Conservation (phyloP, 371 early-diverging fungal genomes). For the Fennellomyces sp. region DNA sequence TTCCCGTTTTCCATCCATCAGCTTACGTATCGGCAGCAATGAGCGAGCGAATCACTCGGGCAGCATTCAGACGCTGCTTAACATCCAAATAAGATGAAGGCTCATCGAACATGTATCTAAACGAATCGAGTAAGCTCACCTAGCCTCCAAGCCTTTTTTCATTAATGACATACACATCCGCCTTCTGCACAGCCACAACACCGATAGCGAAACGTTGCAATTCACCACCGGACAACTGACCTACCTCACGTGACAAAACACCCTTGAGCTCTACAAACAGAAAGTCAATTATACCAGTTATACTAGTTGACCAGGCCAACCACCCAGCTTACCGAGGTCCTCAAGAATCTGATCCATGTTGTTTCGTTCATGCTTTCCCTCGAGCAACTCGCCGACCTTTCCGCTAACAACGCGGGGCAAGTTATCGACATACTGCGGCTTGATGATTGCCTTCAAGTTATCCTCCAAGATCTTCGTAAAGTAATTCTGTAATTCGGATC, state of each 20-base stretch:
- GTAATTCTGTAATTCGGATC: constrained; percentile 99
- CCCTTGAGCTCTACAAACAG: constrained; percentile 79
- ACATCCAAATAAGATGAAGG: constrained; percentile 99
- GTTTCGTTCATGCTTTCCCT: constrained; percentile 74
- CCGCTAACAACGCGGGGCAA: constrained; percentile 93
- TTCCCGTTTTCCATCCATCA: no score
- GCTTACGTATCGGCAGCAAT: constrained; percentile 63
- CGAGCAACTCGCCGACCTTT: constrained; percentile 78
- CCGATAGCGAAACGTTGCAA: constrained; percentile 99
- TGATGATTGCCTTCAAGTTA: constrained; percentile 92
- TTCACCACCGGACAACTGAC: constrained; percentile 98
- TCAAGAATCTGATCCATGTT: constrained; percentile 79
- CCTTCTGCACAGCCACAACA: constrained; percentile 84
- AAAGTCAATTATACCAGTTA: no score
- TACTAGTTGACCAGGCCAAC: no score
- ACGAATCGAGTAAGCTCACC: not conserved
- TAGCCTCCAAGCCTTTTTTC: not conserved
- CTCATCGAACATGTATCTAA: constrained; percentile 99
- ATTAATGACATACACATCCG: constrained; percentile 77
- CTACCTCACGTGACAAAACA: constrained; percentile 89
- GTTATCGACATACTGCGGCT: constrained; percentile 99
- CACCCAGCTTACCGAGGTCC: constrained; percentile 71
- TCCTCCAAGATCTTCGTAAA: constrained; percentile 99
- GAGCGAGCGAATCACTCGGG: constrained; percentile 92
- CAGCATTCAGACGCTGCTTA: constrained; percentile 99